Evolutionary conservation across 768 basidiomycete genomes (phyloP).

Genomic region (Boletus huronensis): DNA sequence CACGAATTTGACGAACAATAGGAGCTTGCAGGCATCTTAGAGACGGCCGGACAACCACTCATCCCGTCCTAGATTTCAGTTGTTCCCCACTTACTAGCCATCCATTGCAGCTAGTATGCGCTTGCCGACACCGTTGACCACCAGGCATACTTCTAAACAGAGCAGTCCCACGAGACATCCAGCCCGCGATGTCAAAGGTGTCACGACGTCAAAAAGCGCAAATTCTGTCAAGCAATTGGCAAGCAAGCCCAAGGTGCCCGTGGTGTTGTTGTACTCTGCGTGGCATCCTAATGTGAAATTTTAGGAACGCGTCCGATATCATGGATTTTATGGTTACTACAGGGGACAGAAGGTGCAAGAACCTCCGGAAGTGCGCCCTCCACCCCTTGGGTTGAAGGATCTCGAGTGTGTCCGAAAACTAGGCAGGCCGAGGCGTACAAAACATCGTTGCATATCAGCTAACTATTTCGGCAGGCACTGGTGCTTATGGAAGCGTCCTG

Average conservation of each 20-base stretch:
- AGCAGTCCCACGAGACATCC: constrained; percentile 9
- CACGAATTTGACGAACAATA: constrained; percentile 23
- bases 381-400: constrained; percentile 35
- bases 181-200: constrained; percentile 9
- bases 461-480: constrained; percentile 34
- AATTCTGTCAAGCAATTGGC: constrained; percentile 6
- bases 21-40: neutral
- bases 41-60: neutral
- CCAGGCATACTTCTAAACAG: constrained; percentile 6
- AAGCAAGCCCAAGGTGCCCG: constrained; percentile 4
- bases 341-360: constrained; percentile 16
- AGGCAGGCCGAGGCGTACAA: constrained; percentile 25
- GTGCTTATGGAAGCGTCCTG: constrained; percentile 41
- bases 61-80: neutral
- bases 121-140: constrained; percentile 4
- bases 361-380: constrained; percentile 37
- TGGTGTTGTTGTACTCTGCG: neutral
- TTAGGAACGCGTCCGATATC: constrained; percentile 17
- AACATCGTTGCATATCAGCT: neutral
- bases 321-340: constrained; percentile 7
- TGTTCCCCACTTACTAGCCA: neutral
- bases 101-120: constrained; percentile 12
- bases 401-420: constrained; percentile 42
- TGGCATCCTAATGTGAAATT: neutral
- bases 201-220: constrained; percentile 3